These are phyloP conservation scores for Iris pallida DNA, from an alignment of 116 monocot species.

Conservation along the genomic window DNA sequence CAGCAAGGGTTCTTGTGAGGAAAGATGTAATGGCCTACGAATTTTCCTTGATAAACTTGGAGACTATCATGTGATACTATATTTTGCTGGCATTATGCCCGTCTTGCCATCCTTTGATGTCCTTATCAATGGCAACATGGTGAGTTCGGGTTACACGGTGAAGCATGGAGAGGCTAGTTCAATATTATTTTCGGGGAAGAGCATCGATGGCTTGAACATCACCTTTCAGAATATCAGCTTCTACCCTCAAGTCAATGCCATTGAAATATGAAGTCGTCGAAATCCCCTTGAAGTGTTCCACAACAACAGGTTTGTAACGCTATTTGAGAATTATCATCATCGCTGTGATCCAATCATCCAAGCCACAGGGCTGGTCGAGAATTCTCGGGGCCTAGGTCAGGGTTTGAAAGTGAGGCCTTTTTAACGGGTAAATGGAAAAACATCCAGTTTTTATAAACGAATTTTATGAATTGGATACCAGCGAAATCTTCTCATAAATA, in stretches of 20 bases:
- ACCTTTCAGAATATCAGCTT: constrained; percentile 33
- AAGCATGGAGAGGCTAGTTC: constrained; percentile 29
- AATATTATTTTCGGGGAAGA: constrained; percentile 15
- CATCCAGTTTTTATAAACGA: too few relatives aligned
- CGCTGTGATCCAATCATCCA: too few relatives aligned
- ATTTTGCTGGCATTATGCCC: constrained; percentile 47
- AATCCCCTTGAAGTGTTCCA: constrained; percentile 27
- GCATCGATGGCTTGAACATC: constrained; percentile 20
- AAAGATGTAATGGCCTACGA: constrained; percentile 28
- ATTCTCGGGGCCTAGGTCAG: too few relatives aligned
- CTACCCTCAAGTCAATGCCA: constrained; percentile 49
- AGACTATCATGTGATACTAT: constrained; percentile 37
- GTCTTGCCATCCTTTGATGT: constrained; percentile 39
- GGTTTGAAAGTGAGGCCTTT: too few relatives aligned
- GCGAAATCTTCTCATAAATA: too few relatives aligned
- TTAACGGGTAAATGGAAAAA: too few relatives aligned
- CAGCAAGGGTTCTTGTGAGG: constrained; percentile 37
- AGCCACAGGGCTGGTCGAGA: too few relatives aligned
- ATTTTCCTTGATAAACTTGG: constrained; percentile 23
- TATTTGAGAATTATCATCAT: neutral
- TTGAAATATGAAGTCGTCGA: constrained; percentile 42
- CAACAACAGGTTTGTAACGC: constrained; percentile 25
- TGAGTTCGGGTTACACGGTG: constrained; percentile 16
- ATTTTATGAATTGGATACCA: too few relatives aligned
- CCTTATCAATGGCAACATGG: constrained; percentile 27